A percentile compares a stretch with the other conserved stretches of the same genome.
Evolutionary conservation across 495 filamentous ascomycete genomes (phyloP).

Genomic region (Tuber brumale): DNA sequence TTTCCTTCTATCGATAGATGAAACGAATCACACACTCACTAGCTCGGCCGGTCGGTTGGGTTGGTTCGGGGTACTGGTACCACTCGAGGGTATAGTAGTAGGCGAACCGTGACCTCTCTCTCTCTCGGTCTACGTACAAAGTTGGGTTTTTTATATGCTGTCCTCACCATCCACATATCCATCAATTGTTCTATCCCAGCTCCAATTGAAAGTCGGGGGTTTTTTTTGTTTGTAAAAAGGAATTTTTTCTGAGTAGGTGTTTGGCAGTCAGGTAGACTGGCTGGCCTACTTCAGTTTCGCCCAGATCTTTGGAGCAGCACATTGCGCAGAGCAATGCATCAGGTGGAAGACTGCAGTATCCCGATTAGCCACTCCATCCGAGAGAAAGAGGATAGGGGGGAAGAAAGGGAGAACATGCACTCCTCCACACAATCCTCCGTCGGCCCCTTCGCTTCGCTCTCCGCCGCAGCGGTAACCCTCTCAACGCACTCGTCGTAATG

Average conservation of each 20-base stretch:
- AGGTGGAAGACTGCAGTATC: conserved; percentile 82
- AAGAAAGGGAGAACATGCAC: conserved; percentile 59
- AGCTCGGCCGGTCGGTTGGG: background rate
- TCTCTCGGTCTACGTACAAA: conserved; percentile 11
- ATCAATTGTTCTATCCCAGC: background rate
- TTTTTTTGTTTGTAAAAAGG: conserved; percentile 7
- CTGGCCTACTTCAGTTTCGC: conserved; percentile 72
- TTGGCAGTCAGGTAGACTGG: background rate
- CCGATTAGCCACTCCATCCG: conserved; percentile 1
- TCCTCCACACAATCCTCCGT: conserved; percentile 98
- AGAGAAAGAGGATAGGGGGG: conserved; percentile 11
- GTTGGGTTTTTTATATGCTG: background rate
- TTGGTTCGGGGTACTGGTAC: background rate
- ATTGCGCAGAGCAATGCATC: conserved; percentile 81
- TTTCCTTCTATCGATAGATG: conserved; percentile 11
- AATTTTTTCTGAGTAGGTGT: conserved; percentile 4
- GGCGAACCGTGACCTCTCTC: background rate
- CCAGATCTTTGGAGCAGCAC: conserved; percentile 94
- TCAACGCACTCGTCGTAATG: conserved; percentile 97
- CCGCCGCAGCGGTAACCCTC: conserved; percentile 70
- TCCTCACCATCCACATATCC: background rate
- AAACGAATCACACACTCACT: background rate
- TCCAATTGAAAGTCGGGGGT: conserved; percentile 5
- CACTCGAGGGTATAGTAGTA: background rate
- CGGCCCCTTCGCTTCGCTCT: conserved; percentile 56